Percentiles rank a stretch among this genome's conserved stretches.
Evolutionary conservation across 192 early-diverging fungal genomes (phyloP).

Genomic region (Allomyces arbusculus): DNA sequence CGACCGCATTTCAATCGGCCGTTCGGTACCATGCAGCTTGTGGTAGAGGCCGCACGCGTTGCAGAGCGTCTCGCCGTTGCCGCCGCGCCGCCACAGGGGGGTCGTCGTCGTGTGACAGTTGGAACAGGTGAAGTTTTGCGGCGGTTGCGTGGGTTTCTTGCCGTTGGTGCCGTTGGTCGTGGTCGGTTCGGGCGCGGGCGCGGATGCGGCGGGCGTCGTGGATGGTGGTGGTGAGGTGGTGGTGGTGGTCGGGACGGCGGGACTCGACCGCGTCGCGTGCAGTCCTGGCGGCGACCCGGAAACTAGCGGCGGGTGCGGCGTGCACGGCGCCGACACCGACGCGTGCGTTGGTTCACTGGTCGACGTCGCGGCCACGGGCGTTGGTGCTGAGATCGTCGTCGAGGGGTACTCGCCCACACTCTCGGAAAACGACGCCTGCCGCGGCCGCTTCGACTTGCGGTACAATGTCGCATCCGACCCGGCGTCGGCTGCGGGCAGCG

Average conservation of each 20-base stretch:
- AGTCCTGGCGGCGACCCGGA: too few species aligned
- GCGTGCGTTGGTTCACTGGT: too few species aligned
- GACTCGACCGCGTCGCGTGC: background rate
- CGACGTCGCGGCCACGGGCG: too few species aligned
- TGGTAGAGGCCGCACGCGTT: conserved; percentile 93
- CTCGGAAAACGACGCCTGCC: background rate
- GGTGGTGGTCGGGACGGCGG: background rate
- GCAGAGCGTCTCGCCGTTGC: conserved; percentile 73
- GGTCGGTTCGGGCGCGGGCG: background rate
- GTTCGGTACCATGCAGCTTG: conserved; percentile 75
- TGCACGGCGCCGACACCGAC: too few species aligned
- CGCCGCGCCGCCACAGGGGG: conserved; percentile 84
- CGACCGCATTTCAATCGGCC: conserved; percentile 75
- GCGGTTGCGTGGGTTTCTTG: too few species aligned
- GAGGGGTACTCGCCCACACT: background rate
- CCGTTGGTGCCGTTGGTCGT: background rate
- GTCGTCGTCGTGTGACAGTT: conserved; percentile 58
- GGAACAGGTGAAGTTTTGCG: background rate
- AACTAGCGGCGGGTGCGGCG: too few species aligned
- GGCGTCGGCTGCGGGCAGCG: background rate
- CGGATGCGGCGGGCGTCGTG: background rate
- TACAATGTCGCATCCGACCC: background rate
- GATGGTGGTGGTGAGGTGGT: background rate
- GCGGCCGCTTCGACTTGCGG: background rate
- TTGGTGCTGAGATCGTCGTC: background rate